Conservation (phyloP, 2,329 filamentous ascomycete genomes). For the Exophiala phaeomuriformis region DNA sequence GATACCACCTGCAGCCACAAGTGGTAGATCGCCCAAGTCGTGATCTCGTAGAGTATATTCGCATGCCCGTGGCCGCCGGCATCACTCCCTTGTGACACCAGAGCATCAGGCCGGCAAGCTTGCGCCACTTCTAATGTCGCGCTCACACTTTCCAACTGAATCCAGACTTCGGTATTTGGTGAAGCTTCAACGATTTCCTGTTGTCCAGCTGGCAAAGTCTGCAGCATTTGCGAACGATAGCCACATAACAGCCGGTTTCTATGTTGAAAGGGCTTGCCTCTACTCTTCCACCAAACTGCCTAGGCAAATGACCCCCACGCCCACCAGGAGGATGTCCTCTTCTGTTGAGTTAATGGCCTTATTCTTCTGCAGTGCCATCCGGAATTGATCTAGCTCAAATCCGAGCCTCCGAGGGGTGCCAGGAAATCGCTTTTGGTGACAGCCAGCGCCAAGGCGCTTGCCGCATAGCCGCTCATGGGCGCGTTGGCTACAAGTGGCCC, state of each 20-base stretch:
- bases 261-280: not conserved
- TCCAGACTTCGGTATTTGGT: constrained; percentile 42
- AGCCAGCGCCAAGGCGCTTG: constrained; percentile 50
- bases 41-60: constrained; percentile 31
- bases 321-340: too few relatives aligned
- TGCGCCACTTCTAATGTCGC: constrained; percentile 39
- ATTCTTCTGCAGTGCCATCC: constrained; percentile 15
- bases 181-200: constrained; percentile 33
- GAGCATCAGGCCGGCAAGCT: constrained; percentile 5
- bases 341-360: too few relatives aligned
- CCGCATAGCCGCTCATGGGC: constrained; percentile 61
- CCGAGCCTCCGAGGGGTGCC: constrained; percentile 41
- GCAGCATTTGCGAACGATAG: constrained; percentile 32
- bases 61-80: constrained; percentile 48
- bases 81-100: constrained; percentile 31
- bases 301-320: too few relatives aligned
- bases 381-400: constrained; percentile 28
- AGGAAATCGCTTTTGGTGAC: constrained; percentile 50
- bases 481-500: constrained; percentile 49
- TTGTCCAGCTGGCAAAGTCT: constrained; percentile 39
- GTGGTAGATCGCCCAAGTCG: constrained; percentile 2
- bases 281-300: too few relatives aligned
- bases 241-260: constrained; percentile 35
- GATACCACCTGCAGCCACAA: constrained; percentile 48
- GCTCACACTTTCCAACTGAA: constrained; percentile 44